Conservation (phyloP, 805 yeast species). For the Teunomyces cretensis region DNA sequence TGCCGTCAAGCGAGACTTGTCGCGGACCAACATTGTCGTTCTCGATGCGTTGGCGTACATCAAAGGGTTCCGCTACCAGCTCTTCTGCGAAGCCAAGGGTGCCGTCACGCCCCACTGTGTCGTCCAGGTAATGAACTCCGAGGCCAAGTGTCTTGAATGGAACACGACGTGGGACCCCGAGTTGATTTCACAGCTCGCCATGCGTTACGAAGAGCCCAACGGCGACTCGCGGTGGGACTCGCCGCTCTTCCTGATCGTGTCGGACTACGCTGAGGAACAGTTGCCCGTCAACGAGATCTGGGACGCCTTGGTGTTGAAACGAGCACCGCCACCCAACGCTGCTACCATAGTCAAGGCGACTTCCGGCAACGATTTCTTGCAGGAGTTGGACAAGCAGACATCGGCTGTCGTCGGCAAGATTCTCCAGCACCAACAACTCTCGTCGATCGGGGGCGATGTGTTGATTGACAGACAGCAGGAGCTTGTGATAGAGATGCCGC, state of each 20-base stretch:
- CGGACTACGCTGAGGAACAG: conserved; percentile 46
- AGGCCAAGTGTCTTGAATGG: conserved; percentile 62
- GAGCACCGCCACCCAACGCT: conserved; percentile 74
- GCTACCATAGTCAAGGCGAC: conserved; percentile 86
- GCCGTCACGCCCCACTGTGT: conserved; percentile 79
- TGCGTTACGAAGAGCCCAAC: conserved; percentile 94
- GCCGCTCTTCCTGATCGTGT: conserved; percentile 74
- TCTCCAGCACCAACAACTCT: conserved; percentile 59
- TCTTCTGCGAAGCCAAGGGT: conserved; percentile 90
- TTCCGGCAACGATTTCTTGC: conserved; percentile 69
- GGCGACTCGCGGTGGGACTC: conserved; percentile 88
- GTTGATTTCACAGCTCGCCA: conserved; percentile 63
- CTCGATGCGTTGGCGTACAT: conserved; percentile 86
- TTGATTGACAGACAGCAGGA: conserved; percentile 45
- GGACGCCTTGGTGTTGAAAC: conserved; percentile 57
- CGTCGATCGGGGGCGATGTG: conserved; percentile 48
- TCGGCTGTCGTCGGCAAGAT: conserved; percentile 61
- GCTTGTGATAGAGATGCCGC: conserved; percentile 61
- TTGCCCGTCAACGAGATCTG: conserved; percentile 69
- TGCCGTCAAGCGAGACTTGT: conserved; percentile 80
- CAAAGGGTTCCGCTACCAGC: conserved; percentile 92
- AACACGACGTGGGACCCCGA: conserved; percentile 69
- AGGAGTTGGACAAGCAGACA: conserved; percentile 73
- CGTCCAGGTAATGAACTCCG: conserved; percentile 72
- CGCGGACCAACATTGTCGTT: conserved; percentile 70